phyloP scores from a whole-genome alignment of 2,329 filamentous ascomycete species.

The Teratosphaeria nubilosa region DNA sequence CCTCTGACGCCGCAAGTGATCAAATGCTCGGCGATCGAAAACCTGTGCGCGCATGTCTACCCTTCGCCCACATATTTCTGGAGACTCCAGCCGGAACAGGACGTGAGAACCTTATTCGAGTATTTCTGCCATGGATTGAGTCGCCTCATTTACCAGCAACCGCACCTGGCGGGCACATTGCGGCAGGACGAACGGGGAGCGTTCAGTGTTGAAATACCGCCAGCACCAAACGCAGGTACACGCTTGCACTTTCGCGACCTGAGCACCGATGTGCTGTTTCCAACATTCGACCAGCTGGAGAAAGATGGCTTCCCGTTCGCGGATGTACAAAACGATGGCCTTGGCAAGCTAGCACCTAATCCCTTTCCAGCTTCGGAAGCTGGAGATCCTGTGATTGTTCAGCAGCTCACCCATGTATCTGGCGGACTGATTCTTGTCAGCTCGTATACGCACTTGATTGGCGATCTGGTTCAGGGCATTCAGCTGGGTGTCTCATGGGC shows the following conservation, averaged over 20 bases:
- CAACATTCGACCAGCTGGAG: conserved; percentile 4
- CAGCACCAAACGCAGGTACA: conserved; percentile 2
- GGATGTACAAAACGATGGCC: conserved; percentile 2
- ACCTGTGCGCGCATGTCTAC: conserved; percentile 6
- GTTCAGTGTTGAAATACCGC: conserved; percentile 1
- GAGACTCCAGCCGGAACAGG: background rate
- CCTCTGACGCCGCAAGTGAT: background rate
- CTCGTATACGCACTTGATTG: conserved; percentile 3
- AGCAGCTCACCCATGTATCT: conserved; percentile 1
- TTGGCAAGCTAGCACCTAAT: conserved; percentile 1
- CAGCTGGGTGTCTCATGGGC: conserved; percentile 1
- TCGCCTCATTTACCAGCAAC: background rate
- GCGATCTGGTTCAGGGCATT: conserved; percentile 1
- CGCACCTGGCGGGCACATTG: conserved; percentile 1
- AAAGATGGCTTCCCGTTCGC: conserved; percentile 1
- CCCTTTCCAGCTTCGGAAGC: background rate
- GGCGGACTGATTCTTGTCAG: conserved; percentile 3
- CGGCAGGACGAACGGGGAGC: conserved; percentile 3
- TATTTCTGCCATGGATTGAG: conserved; percentile 2
- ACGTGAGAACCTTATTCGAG: background rate
- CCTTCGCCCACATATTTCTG: conserved; percentile 3
- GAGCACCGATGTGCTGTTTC: conserved; percentile 2
- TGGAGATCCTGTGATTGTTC: background rate
- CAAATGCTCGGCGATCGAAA: conserved; percentile 5
- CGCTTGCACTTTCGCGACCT: conserved; percentile 3